Evolutionary conservation across 768 basidiomycete genomes (phyloP).

Genomic region (Russula sp.): DNA sequence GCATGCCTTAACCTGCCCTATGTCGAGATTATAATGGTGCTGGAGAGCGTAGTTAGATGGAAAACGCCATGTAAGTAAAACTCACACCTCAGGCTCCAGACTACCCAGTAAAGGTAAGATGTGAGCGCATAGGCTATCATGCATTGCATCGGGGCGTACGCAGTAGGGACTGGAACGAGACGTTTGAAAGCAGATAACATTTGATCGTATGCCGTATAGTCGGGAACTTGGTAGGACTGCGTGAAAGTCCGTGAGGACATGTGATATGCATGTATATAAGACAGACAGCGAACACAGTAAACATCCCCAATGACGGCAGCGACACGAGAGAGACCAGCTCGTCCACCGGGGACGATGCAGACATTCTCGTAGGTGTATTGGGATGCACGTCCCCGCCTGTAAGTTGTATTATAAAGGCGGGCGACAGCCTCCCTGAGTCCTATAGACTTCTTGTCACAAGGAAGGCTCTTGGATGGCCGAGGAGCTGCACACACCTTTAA

Average conservation of each 20-base stretch:
- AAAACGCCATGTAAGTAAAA: conserved; percentile 18
- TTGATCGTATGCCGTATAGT: conserved; percentile 88
- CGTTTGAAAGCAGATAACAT: conserved; percentile 81
- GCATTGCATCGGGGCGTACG: conserved; percentile 41
- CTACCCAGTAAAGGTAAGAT: not conserved
- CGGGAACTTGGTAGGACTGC: conserved; percentile 84
- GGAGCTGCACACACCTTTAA: conserved; percentile 50
- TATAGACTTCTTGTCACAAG: conserved; percentile 27
- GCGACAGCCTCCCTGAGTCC: conserved; percentile 87
- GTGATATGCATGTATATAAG: conserved; percentile 13
- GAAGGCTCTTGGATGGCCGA: not conserved
- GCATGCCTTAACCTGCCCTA: conserved; percentile 67
- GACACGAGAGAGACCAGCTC: conserved; percentile 82
- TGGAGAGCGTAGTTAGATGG: conserved; percentile 32
- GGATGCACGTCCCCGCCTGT: conserved; percentile 72
- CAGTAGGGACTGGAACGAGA: conserved; percentile 85
- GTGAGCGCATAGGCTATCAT: not conserved
- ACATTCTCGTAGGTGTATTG: conserved; percentile 92
- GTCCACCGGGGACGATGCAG: conserved; percentile 92
- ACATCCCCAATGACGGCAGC: conserved; percentile 91
- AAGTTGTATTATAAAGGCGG: conserved; percentile 80
- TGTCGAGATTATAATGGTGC: conserved; percentile 67
- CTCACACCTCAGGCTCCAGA: conserved; percentile 36
- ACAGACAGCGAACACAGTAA: conserved; percentile 49
- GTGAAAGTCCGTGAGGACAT: conserved; percentile 11